Percentiles rank a stretch among this genome's conserved stretches.
phyloP scores from a whole-genome alignment of 257 asterid species.

The Ehretia macrophylla region DNA sequence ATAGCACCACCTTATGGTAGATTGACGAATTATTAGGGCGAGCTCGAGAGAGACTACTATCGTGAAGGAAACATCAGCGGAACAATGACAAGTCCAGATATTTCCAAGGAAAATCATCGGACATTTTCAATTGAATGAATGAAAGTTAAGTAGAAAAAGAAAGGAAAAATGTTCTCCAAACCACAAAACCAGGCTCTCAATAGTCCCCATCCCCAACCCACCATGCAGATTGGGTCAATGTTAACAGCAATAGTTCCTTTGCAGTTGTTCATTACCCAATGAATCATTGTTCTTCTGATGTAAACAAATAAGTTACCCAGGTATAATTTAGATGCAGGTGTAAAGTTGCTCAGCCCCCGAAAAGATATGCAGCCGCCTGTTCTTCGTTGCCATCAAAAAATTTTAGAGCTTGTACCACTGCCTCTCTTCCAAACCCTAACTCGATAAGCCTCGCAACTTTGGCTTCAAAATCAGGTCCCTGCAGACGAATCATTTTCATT shows the following conservation, averaged over 20 bases:
- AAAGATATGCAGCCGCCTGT: constrained; percentile 88
- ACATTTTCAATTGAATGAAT: too few relatives aligned
- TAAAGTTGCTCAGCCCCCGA: constrained; percentile 57
- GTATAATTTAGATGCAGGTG: background rate
- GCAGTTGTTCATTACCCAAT: constrained; percentile 8
- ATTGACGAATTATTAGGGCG: too few relatives aligned
- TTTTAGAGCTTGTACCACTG: constrained; percentile 78
- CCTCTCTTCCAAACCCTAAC: constrained; percentile 86
- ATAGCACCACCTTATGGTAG: too few relatives aligned
- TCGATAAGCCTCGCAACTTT: constrained; percentile 83
- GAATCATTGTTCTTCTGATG: background rate
- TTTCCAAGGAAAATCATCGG: too few relatives aligned
- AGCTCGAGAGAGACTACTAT: too few relatives aligned
- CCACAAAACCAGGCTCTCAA: too few relatives aligned
- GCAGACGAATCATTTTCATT: constrained; percentile 6
- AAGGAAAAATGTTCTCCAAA: too few relatives aligned
- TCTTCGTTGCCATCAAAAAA: constrained; percentile 85
- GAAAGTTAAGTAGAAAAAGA: too few relatives aligned
- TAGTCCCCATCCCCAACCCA: too few relatives aligned
- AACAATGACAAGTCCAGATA: too few relatives aligned
- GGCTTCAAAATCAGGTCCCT: constrained; percentile 83
- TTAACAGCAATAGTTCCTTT: constrained; percentile 14
- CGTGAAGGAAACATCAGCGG: too few relatives aligned
- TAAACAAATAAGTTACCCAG: background rate
- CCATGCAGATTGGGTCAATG: too few relatives aligned